A percentile compares a stretch with the other conserved stretches of the same genome.
phyloP scores from a whole-genome alignment of 225 moss, liverwort and hornwort genomes.

The Sphagnum tenellum region DNA sequence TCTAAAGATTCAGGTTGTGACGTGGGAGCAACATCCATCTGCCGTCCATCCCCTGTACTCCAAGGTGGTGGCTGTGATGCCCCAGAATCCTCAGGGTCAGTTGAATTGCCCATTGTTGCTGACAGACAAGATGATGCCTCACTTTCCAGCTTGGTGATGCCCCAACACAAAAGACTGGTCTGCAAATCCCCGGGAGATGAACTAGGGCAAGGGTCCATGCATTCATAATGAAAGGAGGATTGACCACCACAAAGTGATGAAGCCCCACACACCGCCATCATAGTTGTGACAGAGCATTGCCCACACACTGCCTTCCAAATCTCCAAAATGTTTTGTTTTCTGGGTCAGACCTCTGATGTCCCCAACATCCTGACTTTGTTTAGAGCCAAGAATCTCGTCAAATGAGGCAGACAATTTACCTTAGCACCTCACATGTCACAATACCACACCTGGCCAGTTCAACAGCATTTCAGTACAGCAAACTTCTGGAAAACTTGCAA shows the following conservation, averaged over 20 bases:
- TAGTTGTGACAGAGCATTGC: conserved; percentile 14
- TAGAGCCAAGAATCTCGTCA: too few species aligned
- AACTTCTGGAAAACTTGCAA: too few species aligned
- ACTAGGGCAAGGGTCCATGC: conserved; percentile 14
- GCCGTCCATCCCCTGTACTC: conserved; percentile 19
- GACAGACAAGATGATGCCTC: conserved; percentile 52
- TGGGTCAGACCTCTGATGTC: too few species aligned
- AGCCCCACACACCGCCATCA: conserved; percentile 15
- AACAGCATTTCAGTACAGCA: too few species aligned
- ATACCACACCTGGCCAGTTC: too few species aligned
- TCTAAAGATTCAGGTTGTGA: conserved; percentile 30
- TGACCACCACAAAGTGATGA: conserved; percentile 8
- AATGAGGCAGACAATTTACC: too few species aligned
- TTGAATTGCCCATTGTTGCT: conserved; percentile 50
- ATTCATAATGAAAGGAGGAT: conserved; percentile 8
- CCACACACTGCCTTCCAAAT: conserved; percentile 8
- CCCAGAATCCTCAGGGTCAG: conserved; percentile 51
- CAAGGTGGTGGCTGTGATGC: conserved; percentile 39
- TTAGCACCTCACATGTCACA: too few species aligned
- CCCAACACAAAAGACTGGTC: conserved; percentile 4
- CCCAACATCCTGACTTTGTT: too few species aligned
- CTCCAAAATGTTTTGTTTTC: too few species aligned
- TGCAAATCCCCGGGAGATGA: conserved; percentile 11
- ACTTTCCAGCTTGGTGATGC: conserved; percentile 12
- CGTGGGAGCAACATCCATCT: conserved; percentile 5